Percentiles rank a stretch among this genome's conserved stretches.
Evolutionary conservation across 352 stramenopile species (phyloP).

Genomic region (Pythium aristosporum): DNA sequence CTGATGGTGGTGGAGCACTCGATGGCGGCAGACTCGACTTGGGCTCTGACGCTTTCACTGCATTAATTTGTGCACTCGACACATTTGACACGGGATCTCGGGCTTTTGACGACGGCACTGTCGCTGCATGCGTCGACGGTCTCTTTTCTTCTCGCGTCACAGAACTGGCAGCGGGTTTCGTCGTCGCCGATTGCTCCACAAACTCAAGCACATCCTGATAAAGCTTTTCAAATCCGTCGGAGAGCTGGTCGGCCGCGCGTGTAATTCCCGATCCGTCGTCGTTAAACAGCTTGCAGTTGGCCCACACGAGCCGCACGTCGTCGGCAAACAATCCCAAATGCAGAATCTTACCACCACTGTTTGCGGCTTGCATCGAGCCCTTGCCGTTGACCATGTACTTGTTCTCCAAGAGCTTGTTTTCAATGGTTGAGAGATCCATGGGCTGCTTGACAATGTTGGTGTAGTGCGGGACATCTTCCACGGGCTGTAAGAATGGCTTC

Average conservation of each 20-base stretch:
- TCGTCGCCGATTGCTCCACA: slow-evolving; percentile 8
- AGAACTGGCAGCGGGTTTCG: not conserved
- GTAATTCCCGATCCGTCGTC: slow-evolving; percentile 80
- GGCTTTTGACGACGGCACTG: not conserved
- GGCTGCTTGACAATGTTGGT: slow-evolving; percentile 72
- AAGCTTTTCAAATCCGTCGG: slow-evolving; percentile 60
- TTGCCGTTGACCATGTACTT: slow-evolving; percentile 56
- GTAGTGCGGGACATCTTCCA: slow-evolving; percentile 79
- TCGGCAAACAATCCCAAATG: slow-evolving; percentile 60
- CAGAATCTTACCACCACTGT: slow-evolving; percentile 32
- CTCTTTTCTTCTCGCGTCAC: slow-evolving; percentile 9
- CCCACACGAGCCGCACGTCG: slow-evolving; percentile 80
- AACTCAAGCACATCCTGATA: slow-evolving; percentile 48
- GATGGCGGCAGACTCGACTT: not conserved
- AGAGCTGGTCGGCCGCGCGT: slow-evolving; percentile 66
- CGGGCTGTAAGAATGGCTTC: slow-evolving; percentile 71
- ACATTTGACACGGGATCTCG: not conserved
- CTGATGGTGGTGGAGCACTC: not conserved
- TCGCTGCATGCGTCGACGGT: not conserved
- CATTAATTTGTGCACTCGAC: not conserved
- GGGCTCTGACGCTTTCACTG: not conserved
- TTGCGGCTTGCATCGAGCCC: slow-evolving; percentile 19
- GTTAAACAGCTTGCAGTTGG: slow-evolving; percentile 85
- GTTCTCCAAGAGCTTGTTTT: slow-evolving; percentile 55
- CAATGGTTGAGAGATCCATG: slow-evolving; percentile 80